Evolutionary conservation across 2,329 filamentous ascomycete genomes (phyloP), one percentile per base, ranked within the genome.

Genomic region (Fusarium pseudocircinatum): DNA sequence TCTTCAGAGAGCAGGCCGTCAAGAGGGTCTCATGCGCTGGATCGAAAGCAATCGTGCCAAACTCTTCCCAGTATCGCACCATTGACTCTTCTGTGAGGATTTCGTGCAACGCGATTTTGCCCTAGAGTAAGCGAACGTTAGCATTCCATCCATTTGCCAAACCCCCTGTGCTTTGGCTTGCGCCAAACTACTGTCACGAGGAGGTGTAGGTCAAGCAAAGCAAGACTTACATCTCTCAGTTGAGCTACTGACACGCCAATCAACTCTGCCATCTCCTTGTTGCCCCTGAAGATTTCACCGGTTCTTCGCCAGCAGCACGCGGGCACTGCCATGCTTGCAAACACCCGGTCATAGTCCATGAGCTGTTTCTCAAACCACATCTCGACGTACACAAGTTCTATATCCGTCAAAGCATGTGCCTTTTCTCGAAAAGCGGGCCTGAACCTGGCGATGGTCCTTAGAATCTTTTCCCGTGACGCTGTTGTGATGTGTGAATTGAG

Each of bases 331-430:
- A 99, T 99, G 81, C 95, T 97, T 4, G 96, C 96, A 84, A 99
- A 99, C 4, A 99, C 95, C 37, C 96, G 94, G 79, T 99, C 96
- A 78, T 98, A 98, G 80, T 98, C 96, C 93, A 98, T 96, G 76
- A 99, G 84, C 72, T 94, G 96, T 78, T 93, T 91, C 82, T 99
- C 96, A 79, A 99, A 98, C 96, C 96, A 98, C 94, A 98, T 98
- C 83, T 99, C 96, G 16, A 98, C 96, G 67, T 95, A 91, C 34
- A 98, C 92, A 32, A 99, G 89, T 82, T 99, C 94, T 81, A 98
- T 93, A 82, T 99, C 96, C 4, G 94, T 98, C 79, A 98, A 86
- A 39, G 88, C 92, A 74, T 98, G 95, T 81, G 97, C 96, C 84
- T 97, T 95, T 82, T 98, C 96, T 70, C 96, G 90, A 79, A 99